Percentiles rank a stretch among this genome's conserved stretches.
These are phyloP conservation scores for Pseudogymnoascus sp. DNA, from an alignment of 2,329 filamentous ascomycete species.

Conservation along the genomic window DNA sequence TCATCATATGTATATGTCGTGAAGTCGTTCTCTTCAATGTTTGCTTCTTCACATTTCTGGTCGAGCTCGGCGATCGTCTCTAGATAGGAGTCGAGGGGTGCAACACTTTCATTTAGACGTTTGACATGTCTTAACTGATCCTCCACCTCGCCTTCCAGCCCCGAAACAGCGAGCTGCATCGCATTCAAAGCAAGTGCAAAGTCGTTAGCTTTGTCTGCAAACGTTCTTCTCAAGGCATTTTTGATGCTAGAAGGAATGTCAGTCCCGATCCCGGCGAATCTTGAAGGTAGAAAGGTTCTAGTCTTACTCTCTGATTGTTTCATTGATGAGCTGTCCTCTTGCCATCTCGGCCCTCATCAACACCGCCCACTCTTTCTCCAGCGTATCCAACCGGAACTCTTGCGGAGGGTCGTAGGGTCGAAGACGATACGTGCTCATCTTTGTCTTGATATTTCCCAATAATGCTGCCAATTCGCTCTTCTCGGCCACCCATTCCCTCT, in stretches of 20 bases:
- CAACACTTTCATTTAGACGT: constrained; percentile 73
- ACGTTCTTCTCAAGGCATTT: constrained; percentile 81
- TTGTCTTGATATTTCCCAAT: constrained; percentile 97
- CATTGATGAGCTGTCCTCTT: constrained; percentile 89
- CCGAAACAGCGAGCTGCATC: constrained; percentile 87
- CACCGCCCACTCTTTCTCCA: constrained; percentile 74
- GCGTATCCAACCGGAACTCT: constrained; percentile 70
- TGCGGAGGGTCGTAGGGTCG: constrained; percentile 83
- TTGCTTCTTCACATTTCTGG: constrained; percentile 85
- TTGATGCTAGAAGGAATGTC: constrained; percentile 60
- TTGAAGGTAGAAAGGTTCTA: constrained; percentile 7
- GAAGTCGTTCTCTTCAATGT: constrained; percentile 98
- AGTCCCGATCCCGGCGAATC: constrained; percentile 18
- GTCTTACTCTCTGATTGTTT: constrained; percentile 85
- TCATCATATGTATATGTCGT: constrained; percentile 99
- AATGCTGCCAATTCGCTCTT: constrained; percentile 92
- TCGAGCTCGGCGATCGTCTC: constrained; percentile 80
- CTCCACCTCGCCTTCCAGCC: constrained; percentile 93
- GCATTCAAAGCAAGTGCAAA: constrained; percentile 94
- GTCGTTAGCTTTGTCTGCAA: constrained; percentile 97
- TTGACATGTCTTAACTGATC: constrained; percentile 86
- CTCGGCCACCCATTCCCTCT: constrained; percentile 93
- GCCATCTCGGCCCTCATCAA: constrained; percentile 79
- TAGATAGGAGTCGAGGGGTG: constrained; percentile 85
- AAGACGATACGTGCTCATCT: constrained; percentile 87